These are phyloP conservation scores for Malassezia nana DNA, from an alignment of 1,284 basidiomycete species.

Conservation along the genomic window DNA sequence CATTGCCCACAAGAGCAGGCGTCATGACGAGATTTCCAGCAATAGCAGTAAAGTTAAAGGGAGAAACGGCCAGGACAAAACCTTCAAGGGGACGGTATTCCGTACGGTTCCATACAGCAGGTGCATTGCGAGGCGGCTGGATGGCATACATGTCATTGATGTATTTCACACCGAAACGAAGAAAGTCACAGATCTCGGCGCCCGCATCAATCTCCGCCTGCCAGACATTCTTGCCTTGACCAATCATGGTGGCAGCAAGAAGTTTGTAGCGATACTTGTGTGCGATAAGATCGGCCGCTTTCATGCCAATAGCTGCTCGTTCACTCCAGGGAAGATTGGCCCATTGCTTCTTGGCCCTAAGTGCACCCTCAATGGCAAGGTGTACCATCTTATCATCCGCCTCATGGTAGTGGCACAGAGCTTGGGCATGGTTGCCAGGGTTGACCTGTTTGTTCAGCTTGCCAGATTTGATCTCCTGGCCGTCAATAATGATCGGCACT, in stretches of 20 bases:
- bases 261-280: conserved; percentile 86
- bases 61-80: conserved; percentile 91
- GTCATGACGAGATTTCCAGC: conserved; percentile 51
- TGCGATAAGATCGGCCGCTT: conserved; percentile 69
- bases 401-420: conserved; percentile 79
- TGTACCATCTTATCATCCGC: conserved; percentile 61
- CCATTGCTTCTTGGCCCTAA: conserved; percentile 78
- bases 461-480: conserved; percentile 75
- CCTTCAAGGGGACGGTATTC: conserved; percentile 95
- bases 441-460: conserved; percentile 53
- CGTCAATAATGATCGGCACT: conserved; percentile 84
- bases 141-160: conserved; percentile 86
- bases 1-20: conserved; percentile 88
- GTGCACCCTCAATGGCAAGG: conserved; percentile 74
- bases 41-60: conserved; percentile 73
- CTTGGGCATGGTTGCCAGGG: conserved; percentile 55
- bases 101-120: conserved; percentile 87
- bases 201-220: conserved; percentile 99
- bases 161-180: conserved; percentile 91
- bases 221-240: conserved; percentile 98
- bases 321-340: conserved; percentile 91
- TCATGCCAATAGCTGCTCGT: conserved; percentile 92
- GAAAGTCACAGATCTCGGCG: conserved; percentile 88
- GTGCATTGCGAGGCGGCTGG: conserved; percentile 76
- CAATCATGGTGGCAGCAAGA: conserved; percentile 92